Evolutionary conservation across 2,329 filamentous ascomycete species (phyloP).

Genomic region (Aspergillus quadrilineatus): DNA sequence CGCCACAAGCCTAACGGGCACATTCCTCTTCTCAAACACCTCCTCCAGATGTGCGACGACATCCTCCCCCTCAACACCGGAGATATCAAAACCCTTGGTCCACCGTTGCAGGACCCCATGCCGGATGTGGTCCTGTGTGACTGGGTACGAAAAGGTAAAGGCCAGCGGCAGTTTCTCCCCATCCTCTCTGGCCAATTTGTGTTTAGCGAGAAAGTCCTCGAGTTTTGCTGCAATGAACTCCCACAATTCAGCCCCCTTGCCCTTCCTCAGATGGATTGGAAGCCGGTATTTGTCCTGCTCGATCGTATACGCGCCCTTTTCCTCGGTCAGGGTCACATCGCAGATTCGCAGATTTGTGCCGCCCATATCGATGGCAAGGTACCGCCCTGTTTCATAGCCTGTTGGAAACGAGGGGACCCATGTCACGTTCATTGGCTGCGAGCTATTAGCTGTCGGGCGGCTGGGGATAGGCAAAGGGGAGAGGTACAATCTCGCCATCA

Average conservation of each 20-base stretch:
- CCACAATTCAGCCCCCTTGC: background rate
- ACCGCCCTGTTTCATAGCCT: constrained; percentile 77
- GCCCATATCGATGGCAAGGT: constrained; percentile 82
- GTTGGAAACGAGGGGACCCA: constrained; percentile 83
- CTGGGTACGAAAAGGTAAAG: constrained; percentile 89
- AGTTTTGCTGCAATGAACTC: background rate
- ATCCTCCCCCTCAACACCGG: constrained; percentile 81
- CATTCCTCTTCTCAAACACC: constrained; percentile 67
- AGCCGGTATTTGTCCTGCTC: constrained; percentile 68
- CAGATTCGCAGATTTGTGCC: constrained; percentile 89
- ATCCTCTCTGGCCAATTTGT: constrained; percentile 60
- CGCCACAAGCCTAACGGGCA: constrained; percentile 81
- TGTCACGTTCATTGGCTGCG: constrained; percentile 77
- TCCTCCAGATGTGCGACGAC: constrained; percentile 79
- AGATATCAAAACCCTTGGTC: constrained; percentile 90
- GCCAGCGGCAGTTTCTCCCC: constrained; percentile 64
- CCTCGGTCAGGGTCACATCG: constrained; percentile 74
- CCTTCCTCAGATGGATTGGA: background rate
- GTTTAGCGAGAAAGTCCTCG: background rate
- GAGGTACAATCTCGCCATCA: background rate
- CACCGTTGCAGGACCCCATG: constrained; percentile 82
- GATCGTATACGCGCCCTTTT: constrained; percentile 78
- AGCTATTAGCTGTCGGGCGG: background rate
- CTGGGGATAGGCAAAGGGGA: background rate
- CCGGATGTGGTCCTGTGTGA: constrained; percentile 79